phyloP scores from a whole-genome alignment of 495 filamentous ascomycete species.

The Talaromyces stipitatus region DNA sequence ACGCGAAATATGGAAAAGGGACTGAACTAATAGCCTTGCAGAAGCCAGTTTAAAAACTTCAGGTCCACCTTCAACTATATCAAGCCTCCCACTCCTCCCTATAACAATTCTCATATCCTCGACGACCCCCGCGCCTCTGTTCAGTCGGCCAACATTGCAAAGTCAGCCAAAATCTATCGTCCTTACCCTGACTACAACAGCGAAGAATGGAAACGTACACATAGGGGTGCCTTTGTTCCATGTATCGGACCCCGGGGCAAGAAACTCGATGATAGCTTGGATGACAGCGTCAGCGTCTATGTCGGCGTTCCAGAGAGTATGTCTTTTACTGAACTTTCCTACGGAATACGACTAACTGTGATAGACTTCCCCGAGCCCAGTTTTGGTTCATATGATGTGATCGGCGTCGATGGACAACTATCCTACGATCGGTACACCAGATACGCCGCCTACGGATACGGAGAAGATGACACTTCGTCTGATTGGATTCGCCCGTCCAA shows the following conservation, averaged over 20 bases:
- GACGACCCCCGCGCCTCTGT: constrained; percentile 5
- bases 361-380: constrained; percentile 29
- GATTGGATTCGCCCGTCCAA: constrained; percentile 12
- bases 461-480: constrained; percentile 19
- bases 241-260: constrained; percentile 42
- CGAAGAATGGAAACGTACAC: constrained; percentile 30
- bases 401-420: constrained; percentile 35
- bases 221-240: constrained; percentile 28
- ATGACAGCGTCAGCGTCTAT: constrained; percentile 41
- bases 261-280: constrained; percentile 31
- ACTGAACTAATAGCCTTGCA: neutral
- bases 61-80: constrained; percentile 1
- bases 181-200: constrained; percentile 47
- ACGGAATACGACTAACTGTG: neutral
- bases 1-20: neutral
- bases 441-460: constrained; percentile 44
- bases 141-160: neutral
- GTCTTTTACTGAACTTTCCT: neutral
- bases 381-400: constrained; percentile 41
- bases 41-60: constrained; percentile 4
- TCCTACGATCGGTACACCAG: constrained; percentile 50
- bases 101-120: neutral
- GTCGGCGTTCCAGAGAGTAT: constrained; percentile 21
- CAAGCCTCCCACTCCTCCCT: neutral
- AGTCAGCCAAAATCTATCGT: constrained; percentile 26